Percentiles rank a stretch among this genome's conserved stretches.
Conservation (phyloP, 1,284 basidiomycete species). For the Farysia itapuensis region DNA sequence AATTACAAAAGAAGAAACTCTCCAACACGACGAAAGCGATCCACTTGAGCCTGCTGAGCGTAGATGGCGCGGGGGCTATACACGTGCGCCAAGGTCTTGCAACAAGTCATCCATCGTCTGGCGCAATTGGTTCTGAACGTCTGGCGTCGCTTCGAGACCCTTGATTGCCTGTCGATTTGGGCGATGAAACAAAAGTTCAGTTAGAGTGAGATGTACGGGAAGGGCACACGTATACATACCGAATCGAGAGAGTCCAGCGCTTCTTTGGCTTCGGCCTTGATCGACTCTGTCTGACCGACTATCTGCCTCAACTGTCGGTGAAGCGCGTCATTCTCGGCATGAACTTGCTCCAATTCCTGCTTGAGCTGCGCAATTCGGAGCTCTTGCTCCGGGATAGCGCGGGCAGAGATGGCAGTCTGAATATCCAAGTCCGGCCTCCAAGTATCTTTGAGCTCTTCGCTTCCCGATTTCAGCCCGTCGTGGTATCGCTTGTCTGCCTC, state of each 20-base stretch:
- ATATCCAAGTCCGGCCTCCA: conserved; percentile 48
- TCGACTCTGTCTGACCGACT: conserved; percentile 3
- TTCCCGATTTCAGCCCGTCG: conserved; percentile 6
- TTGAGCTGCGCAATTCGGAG: conserved; percentile 14
- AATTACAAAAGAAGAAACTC: background rate
- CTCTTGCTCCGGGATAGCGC: conserved; percentile 41
- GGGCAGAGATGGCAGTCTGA: conserved; percentile 42
- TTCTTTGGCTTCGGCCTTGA: conserved; percentile 12
- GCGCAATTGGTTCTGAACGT: conserved; percentile 30
- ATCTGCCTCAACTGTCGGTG: conserved; percentile 6
- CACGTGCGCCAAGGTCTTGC: conserved; percentile 35
- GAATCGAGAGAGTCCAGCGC: conserved; percentile 22
- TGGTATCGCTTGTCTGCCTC: conserved; percentile 44
- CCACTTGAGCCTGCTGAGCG: too few species aligned
- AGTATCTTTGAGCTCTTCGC: conserved; percentile 40
- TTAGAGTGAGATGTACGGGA: background rate
- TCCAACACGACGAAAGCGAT: too few species aligned
- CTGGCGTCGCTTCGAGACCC: conserved; percentile 28
- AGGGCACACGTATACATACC: conserved; percentile 7
- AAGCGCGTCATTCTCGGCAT: conserved; percentile 7
- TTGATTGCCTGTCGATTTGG: conserved; percentile 19
- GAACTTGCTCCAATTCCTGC: conserved; percentile 24
- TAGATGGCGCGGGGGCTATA: conserved; percentile 1
- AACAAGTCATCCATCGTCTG: conserved; percentile 38
- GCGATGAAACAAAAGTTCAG: background rate